phyloP scores from a whole-genome alignment of 2,329 filamentous ascomycete genomes.

The Ophiobolus disseminans region DNA sequence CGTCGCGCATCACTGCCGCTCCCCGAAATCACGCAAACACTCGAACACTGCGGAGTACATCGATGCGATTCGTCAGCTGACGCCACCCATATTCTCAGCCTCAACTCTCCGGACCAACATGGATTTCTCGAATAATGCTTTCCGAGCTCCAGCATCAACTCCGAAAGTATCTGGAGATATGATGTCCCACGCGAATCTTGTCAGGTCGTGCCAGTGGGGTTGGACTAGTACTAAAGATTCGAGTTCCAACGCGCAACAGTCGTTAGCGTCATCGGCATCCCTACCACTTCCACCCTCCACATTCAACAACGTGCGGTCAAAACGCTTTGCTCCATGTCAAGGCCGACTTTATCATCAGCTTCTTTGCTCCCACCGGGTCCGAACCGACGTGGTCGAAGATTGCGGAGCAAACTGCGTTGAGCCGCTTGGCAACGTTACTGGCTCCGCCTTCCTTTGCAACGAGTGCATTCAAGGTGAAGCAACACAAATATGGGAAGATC shows the following conservation, averaged over 20 bases:
- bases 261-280: conserved; percentile 14
- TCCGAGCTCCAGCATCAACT: conserved; percentile 17
- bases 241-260: conserved; percentile 12
- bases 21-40: background rate
- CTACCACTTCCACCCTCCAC: no score
- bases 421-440: conserved; percentile 24
- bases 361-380: conserved; percentile 43
- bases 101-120: conserved; percentile 19
- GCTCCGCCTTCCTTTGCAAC: conserved; percentile 40
- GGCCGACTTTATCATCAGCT: conserved; percentile 47
- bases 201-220: conserved; percentile 45
- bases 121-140: conserved; percentile 42
- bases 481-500: conserved; percentile 35
- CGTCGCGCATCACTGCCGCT: background rate
- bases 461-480: conserved; percentile 41
- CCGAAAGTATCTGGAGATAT: conserved; percentile 39
- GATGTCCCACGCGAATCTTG: conserved; percentile 42
- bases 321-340: conserved; percentile 43
- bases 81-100: conserved; percentile 19
- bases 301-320: conserved; percentile 33
- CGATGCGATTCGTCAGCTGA: conserved; percentile 32
- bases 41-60: conserved; percentile 23
- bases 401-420: conserved; percentile 46
- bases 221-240: conserved; percentile 33
- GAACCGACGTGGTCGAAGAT: conserved; percentile 46